Conservation (phyloP, 306 rosid genomes). For the Vigna unguiculata region DNA sequence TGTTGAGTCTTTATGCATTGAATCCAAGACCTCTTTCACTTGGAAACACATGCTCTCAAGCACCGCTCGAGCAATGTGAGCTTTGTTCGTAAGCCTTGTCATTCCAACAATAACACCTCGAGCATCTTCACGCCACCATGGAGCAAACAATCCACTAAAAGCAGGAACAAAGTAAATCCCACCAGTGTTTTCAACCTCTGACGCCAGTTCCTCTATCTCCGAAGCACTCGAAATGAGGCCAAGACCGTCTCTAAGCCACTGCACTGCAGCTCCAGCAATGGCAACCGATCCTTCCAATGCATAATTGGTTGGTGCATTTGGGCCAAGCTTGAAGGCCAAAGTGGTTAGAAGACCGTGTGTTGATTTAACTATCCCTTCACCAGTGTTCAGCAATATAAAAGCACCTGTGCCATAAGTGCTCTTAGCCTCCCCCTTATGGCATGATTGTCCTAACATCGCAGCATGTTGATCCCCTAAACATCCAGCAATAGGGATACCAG, state of each 20-base stretch:
- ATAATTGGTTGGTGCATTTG: slow-evolving; percentile 65
- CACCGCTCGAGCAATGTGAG: slow-evolving; percentile 90
- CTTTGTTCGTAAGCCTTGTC: slow-evolving; percentile 80
- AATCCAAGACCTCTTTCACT: slow-evolving; percentile 86
- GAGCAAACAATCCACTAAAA: slow-evolving; percentile 91
- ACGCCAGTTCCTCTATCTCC: slow-evolving; percentile 80
- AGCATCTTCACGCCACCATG: slow-evolving; percentile 99
- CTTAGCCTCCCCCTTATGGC: slow-evolving; percentile 86
- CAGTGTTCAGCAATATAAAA: slow-evolving; percentile 86
- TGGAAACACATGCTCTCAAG: slow-evolving; percentile 94
- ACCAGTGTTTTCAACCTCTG: slow-evolving; percentile 64
- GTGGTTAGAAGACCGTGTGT: slow-evolving; percentile 84
- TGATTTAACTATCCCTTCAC: slow-evolving; percentile 64
- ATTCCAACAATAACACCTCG: slow-evolving; percentile 88
- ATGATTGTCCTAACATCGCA: slow-evolving; percentile 88
- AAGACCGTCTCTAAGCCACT: slow-evolving; percentile 93
- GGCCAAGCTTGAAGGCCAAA: slow-evolving; percentile 85
- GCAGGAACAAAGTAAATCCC: slow-evolving; percentile 96
- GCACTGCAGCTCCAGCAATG: slow-evolving; percentile 98
- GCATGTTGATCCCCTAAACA: slow-evolving; percentile 98
- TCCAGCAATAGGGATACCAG: slow-evolving; percentile 80
- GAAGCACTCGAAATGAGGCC: slow-evolving; percentile 67
- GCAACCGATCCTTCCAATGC: slow-evolving; percentile 97
- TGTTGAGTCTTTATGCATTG: slow-evolving; percentile 78
- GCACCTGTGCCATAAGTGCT: slow-evolving; percentile 97